Evolutionary conservation across 2,329 filamentous ascomycete genomes (phyloP), one percentile per base, ranked within the genome.

Genomic region (Stachybotrys elegans): DNA sequence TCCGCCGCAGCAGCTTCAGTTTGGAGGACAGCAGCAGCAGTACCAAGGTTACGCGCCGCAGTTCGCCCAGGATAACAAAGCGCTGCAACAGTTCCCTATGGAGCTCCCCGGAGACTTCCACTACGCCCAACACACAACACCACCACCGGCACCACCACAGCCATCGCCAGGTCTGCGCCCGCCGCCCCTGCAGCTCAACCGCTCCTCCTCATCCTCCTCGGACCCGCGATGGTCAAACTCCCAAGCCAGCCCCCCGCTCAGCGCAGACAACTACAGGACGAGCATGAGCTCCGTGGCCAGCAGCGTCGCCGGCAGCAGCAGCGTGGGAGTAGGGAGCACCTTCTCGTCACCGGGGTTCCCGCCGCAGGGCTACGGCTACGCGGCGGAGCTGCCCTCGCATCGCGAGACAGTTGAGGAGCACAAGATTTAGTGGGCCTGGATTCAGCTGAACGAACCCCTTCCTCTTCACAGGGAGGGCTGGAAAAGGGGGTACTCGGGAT

Each of bases 81-180:
- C 51, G 4, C 46, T 53, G 32, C 56, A 60, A 25, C 34, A 44
- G n/a, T 49, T 52, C 9, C 47, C 61, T 29, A 62, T 67, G 46
- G 73, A 77, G 46, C 65, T 78, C 8, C 66, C 72, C 0, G 76
- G 75, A 19, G 76, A 79, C 52, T 75, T 63, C 54, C 71, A 69
- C 50, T 63, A 74, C 36, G 55, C 67, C 0, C 62, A 67, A 40
- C 61, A 61, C 17, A 52, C 58, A 0, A 65, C 68, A 1, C 62
- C 62, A 11, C 53, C 45, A 11, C 40, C 50, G 13, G 42, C 52
- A 4, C 54, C 53, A 4, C 47, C 52, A 12, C 61, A 60, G 21
- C 51, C 9, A 54, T 2, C 48, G 52, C 42, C 48, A 54, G 1
- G 49, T 44, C 23, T 48, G 37, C 6, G 40, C 39, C 20, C 45